Conservation (phyloP, 306 rosid species). For the Quercus alba region DNA sequence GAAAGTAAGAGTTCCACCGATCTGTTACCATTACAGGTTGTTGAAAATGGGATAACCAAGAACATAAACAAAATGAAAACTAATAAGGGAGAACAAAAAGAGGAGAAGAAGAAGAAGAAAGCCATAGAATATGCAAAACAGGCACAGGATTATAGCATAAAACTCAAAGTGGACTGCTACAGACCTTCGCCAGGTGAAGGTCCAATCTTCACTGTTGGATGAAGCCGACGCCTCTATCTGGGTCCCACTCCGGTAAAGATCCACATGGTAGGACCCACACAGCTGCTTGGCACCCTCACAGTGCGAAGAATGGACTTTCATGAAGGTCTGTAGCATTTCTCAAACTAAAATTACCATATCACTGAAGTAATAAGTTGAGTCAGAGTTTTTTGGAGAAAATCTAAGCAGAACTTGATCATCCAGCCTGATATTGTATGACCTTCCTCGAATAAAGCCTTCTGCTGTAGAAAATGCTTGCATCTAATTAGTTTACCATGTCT, state of each 20-base stretch:
- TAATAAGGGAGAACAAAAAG: neutral
- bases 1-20: constrained; percentile 95
- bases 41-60: constrained; percentile 7
- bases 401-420: constrained; percentile 90
- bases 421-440: constrained; percentile 93
- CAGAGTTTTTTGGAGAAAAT: constrained; percentile 91
- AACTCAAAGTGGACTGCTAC: neutral
- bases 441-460: constrained; percentile 95
- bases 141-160: neutral
- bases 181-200: neutral
- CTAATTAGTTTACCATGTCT: constrained; percentile 45
- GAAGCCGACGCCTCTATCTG: neutral
- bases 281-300: neutral
- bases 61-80: neutral
- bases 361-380: constrained; percentile 85
- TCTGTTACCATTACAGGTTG: constrained; percentile 40
- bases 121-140: neutral
- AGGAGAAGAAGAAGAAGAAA: neutral
- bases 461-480: constrained; percentile 75
- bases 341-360: constrained; percentile 60
- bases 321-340: neutral
- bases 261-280: neutral
- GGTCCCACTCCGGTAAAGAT: neutral
- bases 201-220: neutral
- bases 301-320: neutral